Percentiles rank a stretch among this genome's conserved stretches.
These are phyloP conservation scores for Lentithecium fluviatile DNA, from an alignment of 495 filamentous ascomycete genomes.

Conservation along the genomic window DNA sequence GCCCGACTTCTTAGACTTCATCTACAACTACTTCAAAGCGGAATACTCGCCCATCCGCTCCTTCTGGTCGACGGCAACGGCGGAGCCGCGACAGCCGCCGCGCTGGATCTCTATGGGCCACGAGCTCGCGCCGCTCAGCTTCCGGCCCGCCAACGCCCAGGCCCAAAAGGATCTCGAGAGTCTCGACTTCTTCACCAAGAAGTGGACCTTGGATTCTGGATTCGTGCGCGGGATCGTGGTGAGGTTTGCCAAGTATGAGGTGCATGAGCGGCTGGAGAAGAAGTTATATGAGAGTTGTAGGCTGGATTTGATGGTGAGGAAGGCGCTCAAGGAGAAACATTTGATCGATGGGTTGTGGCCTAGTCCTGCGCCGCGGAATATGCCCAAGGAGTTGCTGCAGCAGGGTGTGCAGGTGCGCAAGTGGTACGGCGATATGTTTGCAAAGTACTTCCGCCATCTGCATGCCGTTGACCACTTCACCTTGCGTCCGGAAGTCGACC, in stretches of 20 bases:
- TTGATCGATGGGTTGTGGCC: conserved; percentile 34
- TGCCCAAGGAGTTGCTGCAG: conserved; percentile 9
- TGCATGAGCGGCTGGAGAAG: conserved; percentile 36
- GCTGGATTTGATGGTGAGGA: conserved; percentile 34
- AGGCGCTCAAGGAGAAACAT: conserved; percentile 36
- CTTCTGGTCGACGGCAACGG: conserved; percentile 30
- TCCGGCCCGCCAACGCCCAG: conserved; percentile 33
- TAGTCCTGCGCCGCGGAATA: conserved; percentile 10
- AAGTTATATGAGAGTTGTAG: conserved; percentile 30
- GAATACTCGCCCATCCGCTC: conserved; percentile 35
- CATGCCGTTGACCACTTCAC: conserved; percentile 27
- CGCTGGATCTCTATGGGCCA: conserved; percentile 32
- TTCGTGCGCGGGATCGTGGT: conserved; percentile 32
- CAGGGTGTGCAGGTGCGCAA: conserved; percentile 27
- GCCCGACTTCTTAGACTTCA: conserved; percentile 29
- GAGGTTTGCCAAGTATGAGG: conserved; percentile 32
- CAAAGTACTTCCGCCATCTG: conserved; percentile 33
- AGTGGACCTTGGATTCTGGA: conserved; percentile 22
- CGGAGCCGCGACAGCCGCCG: conserved; percentile 20
- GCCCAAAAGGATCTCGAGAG: conserved; percentile 35
- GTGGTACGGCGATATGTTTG: conserved; percentile 37
- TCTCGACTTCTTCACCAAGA: conserved; percentile 27
- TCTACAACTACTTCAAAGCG: conserved; percentile 34
- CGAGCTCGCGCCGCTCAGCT: conserved; percentile 24
- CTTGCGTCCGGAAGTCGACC: conserved; percentile 27